Base-by-base conservation (phyloP, 106 monocot species). In the Alisma plantagoaquatica region DNA sequence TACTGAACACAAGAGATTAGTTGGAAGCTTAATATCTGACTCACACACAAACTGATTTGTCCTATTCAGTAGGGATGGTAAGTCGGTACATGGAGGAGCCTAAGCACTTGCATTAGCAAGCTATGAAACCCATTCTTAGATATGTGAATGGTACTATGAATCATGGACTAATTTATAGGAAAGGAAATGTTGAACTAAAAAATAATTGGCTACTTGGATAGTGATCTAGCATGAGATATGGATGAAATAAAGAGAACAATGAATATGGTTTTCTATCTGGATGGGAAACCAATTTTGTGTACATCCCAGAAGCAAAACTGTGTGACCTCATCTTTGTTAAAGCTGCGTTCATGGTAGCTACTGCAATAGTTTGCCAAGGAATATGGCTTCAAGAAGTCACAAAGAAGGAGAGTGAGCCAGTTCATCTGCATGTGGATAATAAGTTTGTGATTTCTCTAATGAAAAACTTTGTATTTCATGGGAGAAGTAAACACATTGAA, bases 41-140 rank as follows among this genome's bases (percentile, higher is more conserved):
- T 0, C 25, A 49, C 41, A 41, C 23, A 5, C 12, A 52, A 23
- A 27, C 51, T 8, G 63, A 63, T 63, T 1, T 63, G 25, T 11
- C 41, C 0, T 63, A 38, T 28, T 17, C 23, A n/a, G 33, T 63
- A 38, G 51, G 21, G 1, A n/a, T 49, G 3, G 10, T 63, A 11
- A 63, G 51, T 33, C 25, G 52, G 14, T 51, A 51, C 10, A 38
- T 63, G 32, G 1, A 63, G 19, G 15, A 11, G 7, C 49, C 51
- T 0, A 63, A 25, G 14, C n/a, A 3, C 20, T 0, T 10, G 0
- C 50, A 63, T 42, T 16, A 4, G 24, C 10, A n/a, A 17, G 63
- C 33, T 22, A 29, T 38, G 12, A 51, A 63, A 28, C 10, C 20
- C 4, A 27, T 52, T 5, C 21, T 63, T 10, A 35, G 51, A 23